A percentile compares a stretch with the other conserved stretches of the same genome.
Conservation (phyloP, 1,284 basidiomycete genomes). For the Fomitopsis schrenkii region DNA sequence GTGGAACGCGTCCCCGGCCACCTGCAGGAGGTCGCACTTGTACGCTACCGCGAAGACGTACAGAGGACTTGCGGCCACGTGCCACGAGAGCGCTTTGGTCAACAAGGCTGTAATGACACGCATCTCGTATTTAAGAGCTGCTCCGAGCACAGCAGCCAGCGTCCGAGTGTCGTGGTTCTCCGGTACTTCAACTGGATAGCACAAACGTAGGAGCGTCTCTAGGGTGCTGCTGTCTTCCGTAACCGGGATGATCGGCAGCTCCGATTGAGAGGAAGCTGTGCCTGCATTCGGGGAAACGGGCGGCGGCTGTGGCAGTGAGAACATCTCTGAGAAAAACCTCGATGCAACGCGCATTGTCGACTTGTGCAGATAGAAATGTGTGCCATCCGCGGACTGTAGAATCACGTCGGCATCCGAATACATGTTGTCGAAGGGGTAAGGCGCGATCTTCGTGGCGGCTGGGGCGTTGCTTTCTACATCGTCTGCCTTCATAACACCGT, state of each 20-base stretch:
- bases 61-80: background rate
- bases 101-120: background rate
- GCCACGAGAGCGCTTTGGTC: background rate
- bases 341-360: background rate
- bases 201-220: slow-evolving; percentile 12
- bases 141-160: background rate
- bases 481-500: too few species aligned
- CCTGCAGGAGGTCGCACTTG: background rate
- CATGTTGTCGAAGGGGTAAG: background rate
- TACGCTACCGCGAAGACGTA: background rate
- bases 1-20: background rate
- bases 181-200: slow-evolving; percentile 16
- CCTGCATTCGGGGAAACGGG: background rate
- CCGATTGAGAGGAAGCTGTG: background rate
- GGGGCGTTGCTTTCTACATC: too few species aligned
- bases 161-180: background rate
- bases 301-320: background rate
- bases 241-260: slow-evolving; percentile 2
- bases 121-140: slow-evolving; percentile 13
- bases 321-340: background rate
- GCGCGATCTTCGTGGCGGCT: too few species aligned
- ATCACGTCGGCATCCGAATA: background rate
- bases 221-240: slow-evolving; percentile 11
- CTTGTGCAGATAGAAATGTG: background rate
- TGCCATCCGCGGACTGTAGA: background rate